Base-by-base conservation (phyloP, 441 rosid species). In the Raphanus hybrid region DNA sequence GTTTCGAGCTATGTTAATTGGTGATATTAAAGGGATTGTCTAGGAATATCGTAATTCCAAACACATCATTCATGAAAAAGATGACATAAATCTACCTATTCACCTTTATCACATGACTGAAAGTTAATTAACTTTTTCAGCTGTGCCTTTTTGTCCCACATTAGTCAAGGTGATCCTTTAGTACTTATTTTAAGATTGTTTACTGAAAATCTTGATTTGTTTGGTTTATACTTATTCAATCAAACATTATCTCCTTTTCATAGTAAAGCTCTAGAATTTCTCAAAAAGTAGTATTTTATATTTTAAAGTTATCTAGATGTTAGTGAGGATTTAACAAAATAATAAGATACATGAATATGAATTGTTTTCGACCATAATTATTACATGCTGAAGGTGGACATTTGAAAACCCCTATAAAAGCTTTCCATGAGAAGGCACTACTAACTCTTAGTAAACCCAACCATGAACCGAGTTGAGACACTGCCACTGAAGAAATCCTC, bases 71-170 rank as follows among this genome's bases (percentile, higher is more conserved):
- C 69, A 80, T 70, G 59, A n/a, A 70, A 64, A 70, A 8, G 66
- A 69, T 75, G 45, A 57, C 75, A 74, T 3, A 43, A 69, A 74
- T 26, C 59, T 72, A 74, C 35, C 74, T 68, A 5, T 79, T 16
- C 26, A 79, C 78, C 78, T 74, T 62, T 69, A 78, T 15, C 71
- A 78, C 82, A 68, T 74, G 75, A 64, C 70, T 74, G 75, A 79
- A 79, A 80, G 79, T 48, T 65, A 59, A 52, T 11, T 54, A 75
- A 20, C 79, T 75, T 70, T 57, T 75, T 70, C 79, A 74, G 73
- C 35, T 10, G 64, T n/a, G 55, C 68, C 75, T 61, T 79, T 74
- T 75, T 80, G 82, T 74, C 82, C 55, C 79, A 76, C 73, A 59
- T 70, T 78, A 34, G 69, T 75, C 60, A 70, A 75, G 54, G 76